Evolutionary conservation across 805 yeast genomes (phyloP).

Genomic region (Candida pini): DNA sequence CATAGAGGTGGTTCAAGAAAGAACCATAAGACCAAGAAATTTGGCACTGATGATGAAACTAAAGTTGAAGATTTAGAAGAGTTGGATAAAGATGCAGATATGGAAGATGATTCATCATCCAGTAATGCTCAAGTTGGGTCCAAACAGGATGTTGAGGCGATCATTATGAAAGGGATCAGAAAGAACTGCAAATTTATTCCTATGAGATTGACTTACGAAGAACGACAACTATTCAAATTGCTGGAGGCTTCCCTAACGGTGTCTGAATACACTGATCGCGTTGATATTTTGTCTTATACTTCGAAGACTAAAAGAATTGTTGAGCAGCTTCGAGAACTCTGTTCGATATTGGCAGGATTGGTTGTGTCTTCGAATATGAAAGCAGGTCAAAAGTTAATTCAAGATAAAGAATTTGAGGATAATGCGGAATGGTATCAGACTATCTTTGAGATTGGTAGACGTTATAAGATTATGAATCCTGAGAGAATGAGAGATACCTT

Average conservation of each 20-base stretch:
- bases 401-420: slow-evolving; percentile 60
- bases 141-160: slow-evolving; percentile 8
- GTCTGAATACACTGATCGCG: slow-evolving; percentile 74
- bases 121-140: slow-evolving; percentile 13
- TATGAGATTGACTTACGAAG: slow-evolving; percentile 59
- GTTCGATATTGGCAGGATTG: slow-evolving; percentile 72
- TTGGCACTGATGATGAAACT: slow-evolving; percentile 7
- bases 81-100: slow-evolving; percentile 9
- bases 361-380: slow-evolving; percentile 75
- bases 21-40: slow-evolving; percentile 31
- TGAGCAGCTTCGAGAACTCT: slow-evolving; percentile 65
- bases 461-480: slow-evolving; percentile 82
- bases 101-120: slow-evolving; percentile 1
- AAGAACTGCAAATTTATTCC: slow-evolving; percentile 56
- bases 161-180: slow-evolving; percentile 33
- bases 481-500: slow-evolving; percentile 73
- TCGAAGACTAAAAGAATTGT: slow-evolving; percentile 70
- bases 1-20: slow-evolving; percentile 66
- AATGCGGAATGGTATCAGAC: slow-evolving; percentile 69
- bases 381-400: slow-evolving; percentile 57
- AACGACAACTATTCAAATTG: slow-evolving; percentile 59
- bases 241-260: slow-evolving; percentile 75
- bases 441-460: slow-evolving; percentile 71
- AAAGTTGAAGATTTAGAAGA: slow-evolving; percentile 14
- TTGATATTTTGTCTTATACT: slow-evolving; percentile 60